phyloP scores from a whole-genome alignment of 345 rosid species.

The Moricandia arvensis region DNA sequence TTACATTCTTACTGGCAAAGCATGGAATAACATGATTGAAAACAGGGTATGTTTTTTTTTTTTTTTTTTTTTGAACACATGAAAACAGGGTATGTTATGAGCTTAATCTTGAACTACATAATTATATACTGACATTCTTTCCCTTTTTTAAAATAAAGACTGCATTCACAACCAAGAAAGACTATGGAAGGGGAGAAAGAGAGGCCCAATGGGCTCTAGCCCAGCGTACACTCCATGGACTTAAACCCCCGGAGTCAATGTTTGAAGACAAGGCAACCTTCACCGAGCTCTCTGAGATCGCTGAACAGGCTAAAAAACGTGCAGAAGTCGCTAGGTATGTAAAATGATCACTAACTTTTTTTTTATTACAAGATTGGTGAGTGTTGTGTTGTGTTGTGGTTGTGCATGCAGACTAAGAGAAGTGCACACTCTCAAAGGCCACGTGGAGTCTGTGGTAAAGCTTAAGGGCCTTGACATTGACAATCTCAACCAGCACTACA shows the following conservation, averaged over 20 bases:
- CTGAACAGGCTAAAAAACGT: conserved; percentile 91
- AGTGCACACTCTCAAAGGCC: conserved; percentile 70
- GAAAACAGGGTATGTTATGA: too few relatives aligned
- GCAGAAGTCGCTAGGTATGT: conserved; percentile 90
- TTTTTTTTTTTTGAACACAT: too few relatives aligned
- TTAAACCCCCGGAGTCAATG: conserved; percentile 54
- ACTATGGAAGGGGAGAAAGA: conserved; percentile 78
- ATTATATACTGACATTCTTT: not conserved
- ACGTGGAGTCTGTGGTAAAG: conserved; percentile 71
- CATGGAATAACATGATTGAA: conserved; percentile 76
- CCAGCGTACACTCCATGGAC: conserved; percentile 79
- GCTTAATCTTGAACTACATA: not conserved
- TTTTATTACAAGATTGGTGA: conserved; percentile 1
- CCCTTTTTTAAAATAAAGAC: conserved; percentile 34
- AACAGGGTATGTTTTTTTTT: conserved; percentile 62
- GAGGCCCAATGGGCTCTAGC: conserved; percentile 90
- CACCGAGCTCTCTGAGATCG: conserved; percentile 73
- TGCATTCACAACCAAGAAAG: conserved; percentile 85
- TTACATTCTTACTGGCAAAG: conserved; percentile 70
- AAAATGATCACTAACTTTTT: not conserved
- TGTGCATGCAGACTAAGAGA: conserved; percentile 59
- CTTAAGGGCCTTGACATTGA: conserved; percentile 73
- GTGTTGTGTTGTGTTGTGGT: not conserved
- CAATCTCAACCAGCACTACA: conserved; percentile 71
- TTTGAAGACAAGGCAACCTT: conserved; percentile 57